Evolutionary conservation across 2,329 filamentous ascomycete species (phyloP).

Genomic region (Xylaria sp.): DNA sequence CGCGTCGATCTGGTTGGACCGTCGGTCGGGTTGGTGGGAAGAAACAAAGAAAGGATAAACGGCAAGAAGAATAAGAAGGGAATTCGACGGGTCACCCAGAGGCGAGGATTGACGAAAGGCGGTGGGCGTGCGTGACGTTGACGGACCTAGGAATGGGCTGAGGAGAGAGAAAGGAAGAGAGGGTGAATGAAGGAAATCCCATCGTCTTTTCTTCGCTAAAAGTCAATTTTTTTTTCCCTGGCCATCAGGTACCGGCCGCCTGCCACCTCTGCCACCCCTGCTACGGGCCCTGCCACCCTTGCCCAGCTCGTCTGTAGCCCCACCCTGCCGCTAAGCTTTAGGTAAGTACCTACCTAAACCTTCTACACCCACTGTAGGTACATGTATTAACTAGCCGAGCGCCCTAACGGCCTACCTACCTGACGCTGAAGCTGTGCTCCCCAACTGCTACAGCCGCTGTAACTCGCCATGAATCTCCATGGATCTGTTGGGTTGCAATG

Average conservation of each 20-base stretch:
- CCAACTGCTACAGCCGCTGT: background rate
- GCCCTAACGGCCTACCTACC: background rate
- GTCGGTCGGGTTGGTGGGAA: constrained; percentile 12
- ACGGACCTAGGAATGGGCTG: constrained; percentile 38
- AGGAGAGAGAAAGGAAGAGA: constrained; percentile 24
- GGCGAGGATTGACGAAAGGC: constrained; percentile 34
- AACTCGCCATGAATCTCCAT: background rate
- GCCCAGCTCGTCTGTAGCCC: background rate
- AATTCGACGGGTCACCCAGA: constrained; percentile 37
- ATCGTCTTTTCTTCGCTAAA: background rate
- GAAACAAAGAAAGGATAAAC: constrained; percentile 19
- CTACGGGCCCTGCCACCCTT: background rate
- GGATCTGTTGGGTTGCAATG: background rate
- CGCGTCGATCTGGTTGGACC: constrained; percentile 1
- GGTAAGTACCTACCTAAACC: background rate
- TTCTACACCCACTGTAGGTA: background rate
- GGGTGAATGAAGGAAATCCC: constrained; percentile 14
- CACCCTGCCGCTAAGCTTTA: background rate
- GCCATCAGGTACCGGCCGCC: background rate
- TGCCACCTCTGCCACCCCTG: background rate
- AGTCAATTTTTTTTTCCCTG: background rate
- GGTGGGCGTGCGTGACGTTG: constrained; percentile 37
- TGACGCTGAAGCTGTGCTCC: background rate
- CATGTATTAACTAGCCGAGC: background rate
- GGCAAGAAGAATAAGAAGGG: constrained; percentile 35